These are phyloP conservation scores for Sistotremastrum suecicum DNA, from an alignment of 768 basidiomycete species.

Conservation along the genomic window DNA sequence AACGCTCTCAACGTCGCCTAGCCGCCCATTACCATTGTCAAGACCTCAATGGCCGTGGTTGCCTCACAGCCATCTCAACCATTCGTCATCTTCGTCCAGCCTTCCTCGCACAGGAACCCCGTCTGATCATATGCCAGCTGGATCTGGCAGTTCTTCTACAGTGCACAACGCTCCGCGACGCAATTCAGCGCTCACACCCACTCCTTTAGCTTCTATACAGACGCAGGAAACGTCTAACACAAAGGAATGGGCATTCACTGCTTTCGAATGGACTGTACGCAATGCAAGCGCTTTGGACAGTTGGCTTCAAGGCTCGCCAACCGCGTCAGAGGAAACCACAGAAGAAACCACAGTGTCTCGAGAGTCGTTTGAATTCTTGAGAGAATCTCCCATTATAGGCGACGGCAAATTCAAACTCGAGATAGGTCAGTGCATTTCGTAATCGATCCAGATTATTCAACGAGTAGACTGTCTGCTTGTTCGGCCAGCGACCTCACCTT, in stretches of 20 bases:
- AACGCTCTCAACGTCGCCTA: slow-evolving; percentile 23
- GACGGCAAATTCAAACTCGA: slow-evolving; percentile 63
- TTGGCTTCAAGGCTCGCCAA: slow-evolving; percentile 33
- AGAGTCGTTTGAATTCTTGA: slow-evolving; percentile 45
- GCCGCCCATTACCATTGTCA: slow-evolving; percentile 31
- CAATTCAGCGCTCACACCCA: slow-evolving; percentile 2
- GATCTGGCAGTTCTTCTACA: slow-evolving; percentile 9
- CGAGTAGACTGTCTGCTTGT: background rate
- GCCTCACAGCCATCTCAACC: slow-evolving; percentile 21
- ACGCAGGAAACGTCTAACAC: slow-evolving; percentile 30
- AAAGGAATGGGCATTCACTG: slow-evolving; percentile 53
- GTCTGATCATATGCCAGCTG: slow-evolving; percentile 7
- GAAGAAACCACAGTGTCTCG: slow-evolving; percentile 18
- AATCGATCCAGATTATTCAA: background rate
- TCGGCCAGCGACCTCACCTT: slow-evolving; percentile 2
- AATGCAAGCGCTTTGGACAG: slow-evolving; percentile 43
- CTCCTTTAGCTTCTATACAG: slow-evolving; percentile 7
- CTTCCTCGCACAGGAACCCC: slow-evolving; percentile 11
- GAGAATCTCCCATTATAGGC: slow-evolving; percentile 50
- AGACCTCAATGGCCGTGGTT: slow-evolving; percentile 51
- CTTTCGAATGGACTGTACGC: slow-evolving; percentile 59
- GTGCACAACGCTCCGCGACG: slow-evolving; percentile 2
- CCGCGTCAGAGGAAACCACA: slow-evolving; percentile 16
- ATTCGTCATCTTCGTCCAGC: slow-evolving; percentile 17
- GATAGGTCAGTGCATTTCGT: slow-evolving; percentile 29